Percentiles rank a stretch among this genome's conserved stretches.
phyloP scores from a whole-genome alignment of 2,329 filamentous ascomycete genomes.

The Nemania bipapillata region DNA sequence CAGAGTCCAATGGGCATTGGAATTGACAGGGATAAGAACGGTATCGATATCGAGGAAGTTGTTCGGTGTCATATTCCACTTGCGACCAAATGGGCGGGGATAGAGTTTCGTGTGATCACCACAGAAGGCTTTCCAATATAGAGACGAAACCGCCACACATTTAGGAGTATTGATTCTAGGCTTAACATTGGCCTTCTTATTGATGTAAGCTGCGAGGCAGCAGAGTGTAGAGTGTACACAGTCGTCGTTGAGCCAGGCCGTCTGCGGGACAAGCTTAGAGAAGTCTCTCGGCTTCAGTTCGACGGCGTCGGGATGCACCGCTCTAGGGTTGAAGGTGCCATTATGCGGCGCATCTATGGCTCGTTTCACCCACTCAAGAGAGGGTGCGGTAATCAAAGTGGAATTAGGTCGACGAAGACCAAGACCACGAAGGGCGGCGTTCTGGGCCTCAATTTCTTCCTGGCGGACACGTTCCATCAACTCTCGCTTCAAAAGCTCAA shows the following conservation, averaged over 20 bases:
- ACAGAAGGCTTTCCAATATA: constrained; percentile 69
- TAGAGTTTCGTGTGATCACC: constrained; percentile 65
- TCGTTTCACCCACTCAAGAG: constrained; percentile 43
- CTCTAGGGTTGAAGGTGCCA: constrained; percentile 30
- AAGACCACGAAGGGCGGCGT: constrained; percentile 33
- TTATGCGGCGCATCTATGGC: constrained; percentile 35
- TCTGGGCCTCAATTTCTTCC: constrained; percentile 30
- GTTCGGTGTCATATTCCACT: constrained; percentile 64
- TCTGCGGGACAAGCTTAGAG: constrained; percentile 65
- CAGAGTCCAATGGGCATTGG: constrained; percentile 75
- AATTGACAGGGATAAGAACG: constrained; percentile 76
- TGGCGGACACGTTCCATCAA: constrained; percentile 31
- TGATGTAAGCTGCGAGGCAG: constrained; percentile 69
- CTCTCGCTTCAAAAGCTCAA: constrained; percentile 32
- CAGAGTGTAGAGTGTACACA: constrained; percentile 75
- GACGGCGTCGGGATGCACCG: constrained; percentile 58
- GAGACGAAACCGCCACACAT: constrained; percentile 71
- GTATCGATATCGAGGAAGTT: constrained; percentile 74
- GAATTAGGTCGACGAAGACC: constrained; percentile 43
- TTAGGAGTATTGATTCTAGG: constrained; percentile 64
- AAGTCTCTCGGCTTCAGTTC: constrained; percentile 70
- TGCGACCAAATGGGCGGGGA: constrained; percentile 52
- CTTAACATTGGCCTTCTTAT: constrained; percentile 65
- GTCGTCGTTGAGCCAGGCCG: constrained; percentile 80
- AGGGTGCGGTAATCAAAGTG: constrained; percentile 38